phyloP scores from a whole-genome alignment of 139 green algal species.

The Yamagishiella unicocca region DNA sequence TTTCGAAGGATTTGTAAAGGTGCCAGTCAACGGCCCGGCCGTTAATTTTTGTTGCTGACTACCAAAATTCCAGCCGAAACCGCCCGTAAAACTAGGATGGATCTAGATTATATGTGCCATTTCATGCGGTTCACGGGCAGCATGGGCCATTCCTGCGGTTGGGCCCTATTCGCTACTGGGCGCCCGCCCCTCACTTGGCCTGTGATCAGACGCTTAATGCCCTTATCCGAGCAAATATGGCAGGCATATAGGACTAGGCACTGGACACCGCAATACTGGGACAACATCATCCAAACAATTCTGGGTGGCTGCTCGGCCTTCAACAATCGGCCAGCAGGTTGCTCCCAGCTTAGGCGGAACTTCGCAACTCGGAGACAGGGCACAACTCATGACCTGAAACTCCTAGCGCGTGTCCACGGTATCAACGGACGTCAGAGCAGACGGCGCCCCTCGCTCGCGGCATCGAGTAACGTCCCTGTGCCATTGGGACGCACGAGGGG shows the following conservation, averaged over 20 bases:
- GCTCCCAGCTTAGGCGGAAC: not conserved
- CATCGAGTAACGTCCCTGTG: constrained; percentile 25
- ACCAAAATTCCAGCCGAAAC: too few species aligned
- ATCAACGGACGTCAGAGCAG: too few species aligned
- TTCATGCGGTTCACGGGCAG: too few species aligned
- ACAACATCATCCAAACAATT: not conserved
- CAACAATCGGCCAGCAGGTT: constrained; percentile 37
- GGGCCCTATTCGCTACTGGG: constrained; percentile 28
- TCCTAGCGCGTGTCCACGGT: too few species aligned
- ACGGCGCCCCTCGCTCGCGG: constrained; percentile 7
- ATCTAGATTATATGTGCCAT: too few species aligned
- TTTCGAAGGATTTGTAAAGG: too few species aligned
- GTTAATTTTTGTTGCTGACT: too few species aligned
- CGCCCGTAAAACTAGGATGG: too few species aligned
- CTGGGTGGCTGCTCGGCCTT: constrained; percentile 13
- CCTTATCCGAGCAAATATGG: too few species aligned
- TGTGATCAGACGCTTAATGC: too few species aligned
- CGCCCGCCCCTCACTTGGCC: not conserved
- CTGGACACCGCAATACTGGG: not conserved
- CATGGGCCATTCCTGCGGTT: not conserved
- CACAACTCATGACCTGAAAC: constrained; percentile 17
- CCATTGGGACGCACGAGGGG: constrained; percentile 9
- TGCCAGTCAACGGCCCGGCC: too few species aligned
- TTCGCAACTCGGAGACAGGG: not conserved
- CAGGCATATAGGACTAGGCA: not conserved